Conservation (phyloP, 768 basidiomycete species). For the Cystobasidiopsis lactophilus region DNA sequence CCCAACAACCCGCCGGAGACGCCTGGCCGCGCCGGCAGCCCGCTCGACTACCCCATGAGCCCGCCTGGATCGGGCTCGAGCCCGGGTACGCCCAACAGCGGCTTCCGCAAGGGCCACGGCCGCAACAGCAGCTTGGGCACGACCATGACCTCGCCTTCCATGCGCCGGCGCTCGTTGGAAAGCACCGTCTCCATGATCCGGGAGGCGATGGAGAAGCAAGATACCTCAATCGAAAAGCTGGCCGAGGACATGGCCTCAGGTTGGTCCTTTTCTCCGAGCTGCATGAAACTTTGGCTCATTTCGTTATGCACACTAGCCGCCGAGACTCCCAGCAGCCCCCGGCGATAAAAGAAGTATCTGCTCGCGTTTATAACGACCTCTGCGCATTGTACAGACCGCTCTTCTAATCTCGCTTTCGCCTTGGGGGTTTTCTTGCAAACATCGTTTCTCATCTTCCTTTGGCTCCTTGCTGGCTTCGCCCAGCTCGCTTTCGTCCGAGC, state of each 20-base stretch:
- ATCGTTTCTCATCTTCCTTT: background rate
- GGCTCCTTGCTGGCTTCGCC: background rate
- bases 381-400: too few species aligned
- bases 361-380: background rate
- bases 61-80: constrained; percentile 13
- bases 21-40: constrained; percentile 15
- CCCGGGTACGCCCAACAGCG: constrained; percentile 11
- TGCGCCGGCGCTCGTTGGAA: constrained; percentile 70
- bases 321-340: background rate
- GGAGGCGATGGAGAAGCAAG: constrained; percentile 48
- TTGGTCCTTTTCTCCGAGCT: too few species aligned
- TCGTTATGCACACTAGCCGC: too few species aligned
- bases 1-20: constrained; percentile 12
- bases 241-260: constrained; percentile 3
- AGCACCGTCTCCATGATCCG: constrained; percentile 88
- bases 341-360: background rate
- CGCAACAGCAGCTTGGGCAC: constrained; percentile 5
- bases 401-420: background rate
- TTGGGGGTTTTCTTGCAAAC: background rate
- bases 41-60: constrained; percentile 5
- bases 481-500: too few species aligned
- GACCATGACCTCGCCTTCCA: constrained; percentile 57
- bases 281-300: too few species aligned
- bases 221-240: constrained; percentile 14
- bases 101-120: constrained; percentile 5